These are phyloP conservation scores for Coelastrella sp. DNA, from an alignment of 139 green algal genomes.

Conservation along the genomic window DNA sequence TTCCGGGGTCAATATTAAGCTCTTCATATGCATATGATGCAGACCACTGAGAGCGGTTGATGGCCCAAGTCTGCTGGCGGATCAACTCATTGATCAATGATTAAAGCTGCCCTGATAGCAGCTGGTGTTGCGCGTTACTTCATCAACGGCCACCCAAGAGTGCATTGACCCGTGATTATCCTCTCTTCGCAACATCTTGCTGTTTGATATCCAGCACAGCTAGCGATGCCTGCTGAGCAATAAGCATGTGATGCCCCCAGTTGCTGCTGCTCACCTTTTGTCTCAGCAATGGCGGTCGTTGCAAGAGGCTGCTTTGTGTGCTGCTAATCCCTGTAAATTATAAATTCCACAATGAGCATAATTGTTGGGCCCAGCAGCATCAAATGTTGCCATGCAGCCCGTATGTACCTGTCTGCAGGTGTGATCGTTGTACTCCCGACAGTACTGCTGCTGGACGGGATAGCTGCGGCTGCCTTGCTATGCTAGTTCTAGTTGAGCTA, in stretches of 20 bases:
- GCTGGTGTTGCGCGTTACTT: too few species aligned
- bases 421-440: conserved; percentile 14
- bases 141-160: too few species aligned
- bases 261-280: conserved; percentile 36
- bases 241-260: background rate
- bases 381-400: background rate
- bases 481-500: background rate
- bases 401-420: conserved; percentile 24
- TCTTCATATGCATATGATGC: too few species aligned
- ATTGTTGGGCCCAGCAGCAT: too few species aligned
- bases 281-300: background rate
- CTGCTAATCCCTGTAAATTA: conserved; percentile 19
- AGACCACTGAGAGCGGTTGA: too few species aligned
- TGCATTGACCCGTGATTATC: too few species aligned
- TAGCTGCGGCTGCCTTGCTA: conserved; percentile 32
- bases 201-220: too few species aligned
- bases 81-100: too few species aligned
- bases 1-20: too few species aligned
- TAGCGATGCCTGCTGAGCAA: background rate
- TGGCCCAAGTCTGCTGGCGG: too few species aligned
- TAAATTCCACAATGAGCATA: background rate
- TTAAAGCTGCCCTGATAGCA: too few species aligned
- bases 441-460: conserved; percentile 39
- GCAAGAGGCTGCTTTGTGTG: conserved; percentile 34
- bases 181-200: too few species aligned